These are phyloP conservation scores for Kokia cookei DNA, from an alignment of 441 rosid genomes.

Conservation along the genomic window DNA sequence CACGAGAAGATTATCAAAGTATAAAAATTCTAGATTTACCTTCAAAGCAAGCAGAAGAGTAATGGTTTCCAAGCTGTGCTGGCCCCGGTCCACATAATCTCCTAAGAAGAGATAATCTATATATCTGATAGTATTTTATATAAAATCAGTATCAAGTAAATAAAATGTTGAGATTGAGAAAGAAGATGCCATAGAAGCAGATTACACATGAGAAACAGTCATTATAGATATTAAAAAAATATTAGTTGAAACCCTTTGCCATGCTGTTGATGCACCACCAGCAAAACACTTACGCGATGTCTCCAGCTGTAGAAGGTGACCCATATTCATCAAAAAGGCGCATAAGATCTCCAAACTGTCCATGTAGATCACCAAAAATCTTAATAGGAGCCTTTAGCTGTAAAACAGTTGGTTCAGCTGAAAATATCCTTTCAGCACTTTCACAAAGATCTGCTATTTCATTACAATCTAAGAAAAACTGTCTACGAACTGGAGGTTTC, in stretches of 20 bases:
- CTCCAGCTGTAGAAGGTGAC: conserved; percentile 97
- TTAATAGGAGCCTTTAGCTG: conserved; percentile 93
- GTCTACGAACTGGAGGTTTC: conserved; percentile 98
- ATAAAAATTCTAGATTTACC: conserved; percentile 31
- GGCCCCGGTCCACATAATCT: conserved; percentile 98
- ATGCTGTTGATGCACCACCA: too few species aligned
- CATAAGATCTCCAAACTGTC: conserved; percentile 99
- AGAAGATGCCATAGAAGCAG: background rate
- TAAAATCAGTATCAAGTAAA: conserved; percentile 15
- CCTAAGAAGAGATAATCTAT: conserved; percentile 98
- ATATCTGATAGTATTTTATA: conserved; percentile 54
- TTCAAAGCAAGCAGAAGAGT: conserved; percentile 91
- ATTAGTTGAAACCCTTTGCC: background rate
- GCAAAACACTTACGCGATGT: conserved; percentile 74
- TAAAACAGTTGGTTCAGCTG: conserved; percentile 87
- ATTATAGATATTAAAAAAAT: background rate
- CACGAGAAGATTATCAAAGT: background rate
- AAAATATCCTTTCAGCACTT: conserved; percentile 80
- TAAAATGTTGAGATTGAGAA: background rate
- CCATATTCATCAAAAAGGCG: conserved; percentile 99
- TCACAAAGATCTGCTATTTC: conserved; percentile 98
- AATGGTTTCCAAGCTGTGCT: conserved; percentile 96
- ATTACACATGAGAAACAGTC: background rate
- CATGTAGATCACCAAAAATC: conserved; percentile 98
- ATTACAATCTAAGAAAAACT: conserved; percentile 95